Evolutionary conservation across 306 rosid genomes (phyloP).

Genomic region (Fagus sylvatica): DNA sequence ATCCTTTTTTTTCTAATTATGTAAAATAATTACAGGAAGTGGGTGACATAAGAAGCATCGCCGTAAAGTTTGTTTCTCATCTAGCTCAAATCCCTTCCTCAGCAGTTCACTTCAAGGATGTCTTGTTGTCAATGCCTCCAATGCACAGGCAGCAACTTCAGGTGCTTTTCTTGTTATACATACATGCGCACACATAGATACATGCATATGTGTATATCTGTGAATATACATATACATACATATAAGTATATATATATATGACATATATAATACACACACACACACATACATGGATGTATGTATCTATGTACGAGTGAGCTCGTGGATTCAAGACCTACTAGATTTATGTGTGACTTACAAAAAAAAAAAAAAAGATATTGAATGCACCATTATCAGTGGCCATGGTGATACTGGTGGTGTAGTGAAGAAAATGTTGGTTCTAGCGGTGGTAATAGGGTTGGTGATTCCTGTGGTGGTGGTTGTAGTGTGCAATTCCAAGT

Average conservation of each 20-base stretch:
- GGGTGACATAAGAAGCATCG: conserved; percentile 62
- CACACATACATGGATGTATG: too few relatives aligned
- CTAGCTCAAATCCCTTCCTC: conserved; percentile 92
- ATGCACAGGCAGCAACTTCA: conserved; percentile 87
- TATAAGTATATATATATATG: too few relatives aligned
- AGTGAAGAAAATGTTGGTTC: not conserved
- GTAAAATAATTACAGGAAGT: conserved; percentile 59
- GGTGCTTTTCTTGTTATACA: conserved; percentile 38
- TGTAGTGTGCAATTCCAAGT: not conserved
- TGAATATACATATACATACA: too few relatives aligned
- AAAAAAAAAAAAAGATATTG: not conserved
- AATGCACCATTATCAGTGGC: not conserved
- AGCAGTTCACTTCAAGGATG: conserved; percentile 82
- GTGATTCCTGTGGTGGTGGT: not conserved
- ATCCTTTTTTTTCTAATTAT: conserved; percentile 25
- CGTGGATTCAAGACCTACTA: too few relatives aligned
- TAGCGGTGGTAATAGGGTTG: not conserved
- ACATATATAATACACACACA: too few relatives aligned
- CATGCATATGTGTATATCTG: too few relatives aligned
- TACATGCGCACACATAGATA: not conserved
- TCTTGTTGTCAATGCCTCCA: conserved; percentile 82
- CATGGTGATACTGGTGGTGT: not conserved
- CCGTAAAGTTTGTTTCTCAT: conserved; percentile 83
- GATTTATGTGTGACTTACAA: too few relatives aligned
- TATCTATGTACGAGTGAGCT: too few relatives aligned